These are phyloP conservation scores for Terfezia claveryi DNA, from an alignment of 495 filamentous ascomycete genomes.

Conservation along the genomic window DNA sequence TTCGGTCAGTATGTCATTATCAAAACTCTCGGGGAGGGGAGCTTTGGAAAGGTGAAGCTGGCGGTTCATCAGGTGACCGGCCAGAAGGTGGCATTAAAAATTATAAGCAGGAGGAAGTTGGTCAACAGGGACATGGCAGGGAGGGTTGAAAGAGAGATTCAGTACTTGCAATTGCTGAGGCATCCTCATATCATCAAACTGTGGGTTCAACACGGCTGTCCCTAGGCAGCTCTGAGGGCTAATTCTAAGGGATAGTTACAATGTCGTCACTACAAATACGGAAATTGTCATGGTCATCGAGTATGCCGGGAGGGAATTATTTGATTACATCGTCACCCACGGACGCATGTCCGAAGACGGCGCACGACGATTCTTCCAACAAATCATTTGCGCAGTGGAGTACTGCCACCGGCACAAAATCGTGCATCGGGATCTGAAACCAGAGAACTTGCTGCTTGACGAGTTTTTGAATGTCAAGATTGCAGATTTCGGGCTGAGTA, in stretches of 20 bases:
- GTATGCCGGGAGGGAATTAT: slow-evolving; percentile 87
- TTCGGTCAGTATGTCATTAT: slow-evolving; percentile 66
- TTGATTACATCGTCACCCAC: slow-evolving; percentile 86
- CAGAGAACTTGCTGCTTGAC: slow-evolving; percentile 89
- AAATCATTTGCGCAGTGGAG: slow-evolving; percentile 97
- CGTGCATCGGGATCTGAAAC: slow-evolving; percentile 91
- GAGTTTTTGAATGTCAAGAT: slow-evolving; percentile 94
- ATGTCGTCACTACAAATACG: slow-evolving; percentile 74
- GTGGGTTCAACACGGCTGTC: slow-evolving; percentile 28
- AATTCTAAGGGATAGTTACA: slow-evolving; percentile 38
- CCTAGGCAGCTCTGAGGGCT: background rate
- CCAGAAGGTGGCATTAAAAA: slow-evolving; percentile 90
- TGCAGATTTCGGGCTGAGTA: slow-evolving; percentile 93
- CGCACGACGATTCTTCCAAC: slow-evolving; percentile 91
- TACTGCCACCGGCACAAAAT: slow-evolving; percentile 99
- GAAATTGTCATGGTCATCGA: slow-evolving; percentile 99
- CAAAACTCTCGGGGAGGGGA: slow-evolving; percentile 82
- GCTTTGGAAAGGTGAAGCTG: slow-evolving; percentile 95
- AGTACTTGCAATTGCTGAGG: slow-evolving; percentile 82
- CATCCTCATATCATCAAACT: slow-evolving; percentile 99
- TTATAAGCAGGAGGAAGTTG: slow-evolving; percentile 85
- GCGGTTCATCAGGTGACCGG: slow-evolving; percentile 74
- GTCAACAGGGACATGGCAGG: slow-evolving; percentile 93
- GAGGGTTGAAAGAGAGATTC: slow-evolving; percentile 89
- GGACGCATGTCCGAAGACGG: slow-evolving; percentile 75